A percentile compares a stretch with the other conserved stretches of the same genome.
Conservation (phyloP, 1,284 basidiomycete genomes). For the Xerocomus amazonicus region DNA sequence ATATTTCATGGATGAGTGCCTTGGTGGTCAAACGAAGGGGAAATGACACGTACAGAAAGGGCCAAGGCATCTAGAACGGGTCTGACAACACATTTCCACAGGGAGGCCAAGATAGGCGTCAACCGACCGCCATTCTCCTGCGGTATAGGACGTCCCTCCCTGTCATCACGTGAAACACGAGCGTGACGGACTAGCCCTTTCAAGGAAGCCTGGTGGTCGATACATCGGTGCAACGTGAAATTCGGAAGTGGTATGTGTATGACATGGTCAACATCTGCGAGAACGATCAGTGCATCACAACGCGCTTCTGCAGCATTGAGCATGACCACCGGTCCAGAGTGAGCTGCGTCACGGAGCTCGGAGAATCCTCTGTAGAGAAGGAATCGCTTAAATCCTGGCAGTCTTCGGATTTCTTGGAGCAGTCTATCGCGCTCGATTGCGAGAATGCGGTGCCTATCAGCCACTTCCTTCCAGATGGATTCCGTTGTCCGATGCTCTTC, state of each 20-base stretch:
- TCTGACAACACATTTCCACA: conserved; percentile 7
- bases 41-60: background rate
- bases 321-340: conserved; percentile 10
- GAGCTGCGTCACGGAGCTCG: conserved; percentile 4
- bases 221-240: background rate
- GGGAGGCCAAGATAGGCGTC: background rate
- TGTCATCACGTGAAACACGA: background rate
- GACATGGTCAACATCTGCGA: background rate
- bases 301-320: conserved; percentile 5
- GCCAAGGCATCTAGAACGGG: conserved; percentile 7
- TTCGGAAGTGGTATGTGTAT: conserved; percentile 7
- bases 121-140: background rate
- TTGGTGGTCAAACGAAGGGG: background rate
- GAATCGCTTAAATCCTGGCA: conserved; percentile 11
- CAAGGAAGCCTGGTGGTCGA: background rate
- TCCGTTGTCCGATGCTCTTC: background rate
- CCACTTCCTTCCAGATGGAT: conserved; percentile 1
- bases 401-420: conserved; percentile 2
- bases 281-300: conserved; percentile 8
- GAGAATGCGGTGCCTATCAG: conserved; percentile 3
- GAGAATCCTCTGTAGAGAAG: conserved; percentile 3
- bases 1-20: background rate
- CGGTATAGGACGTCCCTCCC: background rate
- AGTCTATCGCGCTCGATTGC: conserved; percentile 8
- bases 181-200: background rate